Evolutionary conservation across 1,284 basidiomycete species (phyloP).

Genomic region (Moniliophthora roreri): DNA sequence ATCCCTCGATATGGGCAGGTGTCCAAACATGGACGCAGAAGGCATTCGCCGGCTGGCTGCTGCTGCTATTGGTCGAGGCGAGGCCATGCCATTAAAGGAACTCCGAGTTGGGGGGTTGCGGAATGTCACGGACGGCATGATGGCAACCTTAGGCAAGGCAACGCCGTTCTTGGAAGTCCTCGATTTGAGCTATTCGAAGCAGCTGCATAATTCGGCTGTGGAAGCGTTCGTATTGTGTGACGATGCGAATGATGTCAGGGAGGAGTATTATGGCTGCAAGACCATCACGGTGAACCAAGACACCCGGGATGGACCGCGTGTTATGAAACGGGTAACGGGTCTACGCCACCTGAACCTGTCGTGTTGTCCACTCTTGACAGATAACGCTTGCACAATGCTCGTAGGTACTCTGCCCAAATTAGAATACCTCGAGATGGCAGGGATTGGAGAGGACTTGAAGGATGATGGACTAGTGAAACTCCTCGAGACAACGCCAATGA

Average conservation of each 20-base stretch:
- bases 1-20: conserved; percentile 74
- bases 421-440: conserved; percentile 82
- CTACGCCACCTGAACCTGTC: conserved; percentile 82
- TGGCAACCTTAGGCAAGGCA: conserved; percentile 60
- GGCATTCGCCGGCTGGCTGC: conserved; percentile 52
- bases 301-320: conserved; percentile 44
- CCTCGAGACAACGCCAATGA: conserved; percentile 66
- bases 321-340: conserved; percentile 63
- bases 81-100: conserved; percentile 50
- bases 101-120: conserved; percentile 69
- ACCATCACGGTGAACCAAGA: conserved; percentile 52
- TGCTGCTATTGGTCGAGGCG: conserved; percentile 41
- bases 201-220: conserved; percentile 74
- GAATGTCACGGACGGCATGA: conserved; percentile 55
- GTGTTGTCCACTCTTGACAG: conserved; percentile 72
- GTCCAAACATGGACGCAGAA: conserved; percentile 64
- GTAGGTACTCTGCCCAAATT: conserved; percentile 72
- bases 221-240: conserved; percentile 69
- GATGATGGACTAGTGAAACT: conserved; percentile 75
- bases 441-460: conserved; percentile 66
- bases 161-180: conserved; percentile 79
- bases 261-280: conserved; percentile 27
- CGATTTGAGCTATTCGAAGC: conserved; percentile 73
- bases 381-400: conserved; percentile 71
- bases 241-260: conserved; percentile 24